phyloP scores from a whole-genome alignment of 2,329 filamentous ascomycete species.

The Aspergillus sp. region DNA sequence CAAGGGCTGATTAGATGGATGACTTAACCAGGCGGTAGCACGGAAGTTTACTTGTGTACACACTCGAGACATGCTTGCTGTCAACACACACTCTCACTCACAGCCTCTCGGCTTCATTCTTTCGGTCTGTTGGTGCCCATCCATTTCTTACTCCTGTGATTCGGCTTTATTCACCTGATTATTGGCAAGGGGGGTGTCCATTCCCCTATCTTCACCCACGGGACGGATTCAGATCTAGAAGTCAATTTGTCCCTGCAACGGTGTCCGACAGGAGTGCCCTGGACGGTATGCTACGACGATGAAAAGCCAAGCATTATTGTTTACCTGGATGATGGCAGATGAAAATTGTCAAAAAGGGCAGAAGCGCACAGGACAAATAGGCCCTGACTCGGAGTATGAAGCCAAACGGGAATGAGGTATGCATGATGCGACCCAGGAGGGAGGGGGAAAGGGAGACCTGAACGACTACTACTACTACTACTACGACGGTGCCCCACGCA shows the following conservation, averaged over 20 bases:
- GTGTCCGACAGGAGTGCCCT: neutral
- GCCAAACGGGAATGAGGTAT: constrained; percentile 9
- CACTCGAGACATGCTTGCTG: constrained; percentile 11
- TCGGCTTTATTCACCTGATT: constrained; percentile 6
- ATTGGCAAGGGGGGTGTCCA: constrained; percentile 2
- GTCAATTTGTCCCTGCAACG: neutral
- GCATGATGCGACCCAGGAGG: constrained; percentile 20
- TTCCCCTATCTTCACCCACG: neutral
- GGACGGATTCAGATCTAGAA: neutral
- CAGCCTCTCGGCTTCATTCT: constrained; percentile 13
- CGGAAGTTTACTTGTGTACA: constrained; percentile 12
- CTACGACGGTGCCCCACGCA: constrained; percentile 12
- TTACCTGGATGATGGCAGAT: neutral
- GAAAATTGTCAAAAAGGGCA: neutral
- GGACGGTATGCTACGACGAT: neutral
- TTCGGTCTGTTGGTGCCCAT: constrained; percentile 12
- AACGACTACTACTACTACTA: neutral
- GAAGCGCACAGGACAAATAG: neutral
- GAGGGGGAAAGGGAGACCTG: neutral
- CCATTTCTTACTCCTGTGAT: neutral
- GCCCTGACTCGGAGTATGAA: neutral
- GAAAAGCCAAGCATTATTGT: neutral
- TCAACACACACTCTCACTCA: neutral
- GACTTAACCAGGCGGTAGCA: constrained; percentile 2
- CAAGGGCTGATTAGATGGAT: neutral